phyloP scores from a whole-genome alignment of 2,329 filamentous ascomycete species.

The Neocatenulostroma microsporum region DNA sequence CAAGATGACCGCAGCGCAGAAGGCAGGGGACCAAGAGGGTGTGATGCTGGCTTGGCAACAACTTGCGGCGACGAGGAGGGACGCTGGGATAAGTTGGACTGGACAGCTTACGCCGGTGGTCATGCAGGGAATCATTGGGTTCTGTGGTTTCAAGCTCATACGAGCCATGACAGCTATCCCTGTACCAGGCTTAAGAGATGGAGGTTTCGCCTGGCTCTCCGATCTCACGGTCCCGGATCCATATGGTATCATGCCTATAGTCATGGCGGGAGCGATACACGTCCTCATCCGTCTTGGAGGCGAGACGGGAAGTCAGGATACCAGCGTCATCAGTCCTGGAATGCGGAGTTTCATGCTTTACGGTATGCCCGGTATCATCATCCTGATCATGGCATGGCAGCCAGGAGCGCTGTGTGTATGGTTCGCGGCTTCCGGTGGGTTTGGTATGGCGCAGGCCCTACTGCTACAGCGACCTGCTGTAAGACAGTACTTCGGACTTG shows the following conservation, averaged over 20 bases:
- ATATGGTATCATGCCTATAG: conserved; percentile 60
- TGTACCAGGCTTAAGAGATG: conserved; percentile 66
- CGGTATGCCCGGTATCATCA: conserved; percentile 47
- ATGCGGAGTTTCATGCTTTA: conserved; percentile 37
- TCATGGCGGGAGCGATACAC: conserved; percentile 29
- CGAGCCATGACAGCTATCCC: conserved; percentile 68
- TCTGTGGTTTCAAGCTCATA: conserved; percentile 71
- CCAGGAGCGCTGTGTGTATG: conserved; percentile 55
- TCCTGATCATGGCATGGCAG: conserved; percentile 48
- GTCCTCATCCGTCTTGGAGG: conserved; percentile 38
- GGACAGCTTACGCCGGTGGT: conserved; percentile 50
- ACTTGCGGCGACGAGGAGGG: conserved; percentile 45
- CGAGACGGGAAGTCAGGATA: conserved; percentile 36
- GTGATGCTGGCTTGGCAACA: conserved; percentile 43
- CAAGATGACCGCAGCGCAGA: conserved; percentile 43
- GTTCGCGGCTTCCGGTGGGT: conserved; percentile 44
- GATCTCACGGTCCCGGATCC: conserved; percentile 74
- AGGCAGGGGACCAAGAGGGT: conserved; percentile 40
- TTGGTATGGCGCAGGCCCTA: conserved; percentile 34
- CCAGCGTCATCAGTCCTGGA: conserved; percentile 20
- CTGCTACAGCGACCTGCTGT: conserved; percentile 32
- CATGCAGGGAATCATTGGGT: conserved; percentile 62
- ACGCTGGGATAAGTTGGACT: conserved; percentile 47
- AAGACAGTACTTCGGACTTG: conserved; percentile 32
- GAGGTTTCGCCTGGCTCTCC: conserved; percentile 67